Percentiles rank a stretch among this genome's conserved stretches.
phyloP scores from a whole-genome alignment of 345 rosid genomes.

The Orychophragmus violaceus region DNA sequence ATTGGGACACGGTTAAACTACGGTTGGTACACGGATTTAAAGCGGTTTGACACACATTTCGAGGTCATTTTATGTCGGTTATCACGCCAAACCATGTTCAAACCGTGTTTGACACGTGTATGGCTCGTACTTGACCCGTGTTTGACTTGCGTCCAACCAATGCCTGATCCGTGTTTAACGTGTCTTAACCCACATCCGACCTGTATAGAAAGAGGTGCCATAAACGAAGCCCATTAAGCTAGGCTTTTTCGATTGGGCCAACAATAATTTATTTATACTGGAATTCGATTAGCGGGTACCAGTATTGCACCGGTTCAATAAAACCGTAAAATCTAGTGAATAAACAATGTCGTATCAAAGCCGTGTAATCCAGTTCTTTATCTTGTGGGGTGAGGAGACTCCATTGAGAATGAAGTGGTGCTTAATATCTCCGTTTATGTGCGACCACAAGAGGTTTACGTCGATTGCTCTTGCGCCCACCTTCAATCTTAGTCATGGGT shows the following conservation, averaged over 20 bases:
- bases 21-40: too few relatives aligned
- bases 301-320: neutral
- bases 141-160: too few relatives aligned
- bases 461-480: slow-evolving; percentile 18
- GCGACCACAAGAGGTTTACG: slow-evolving; percentile 20
- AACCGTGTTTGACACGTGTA: too few relatives aligned
- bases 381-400: neutral
- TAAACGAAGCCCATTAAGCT: too few relatives aligned
- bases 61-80: too few relatives aligned
- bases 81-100: too few relatives aligned
- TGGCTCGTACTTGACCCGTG: too few relatives aligned
- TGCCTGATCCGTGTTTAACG: too few relatives aligned
- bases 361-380: slow-evolving; percentile 1
- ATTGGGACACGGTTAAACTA: too few relatives aligned
- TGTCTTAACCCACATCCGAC: neutral
- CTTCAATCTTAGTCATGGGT: neutral
- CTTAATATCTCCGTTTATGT: slow-evolving; percentile 36
- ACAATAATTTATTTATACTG: neutral
- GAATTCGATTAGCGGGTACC: neutral
- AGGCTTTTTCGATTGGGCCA: too few relatives aligned
- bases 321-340: neutral
- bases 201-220: too few relatives aligned
- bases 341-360: neutral
- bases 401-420: slow-evolving; percentile 38
- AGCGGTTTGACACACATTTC: too few relatives aligned